Conservation (phyloP, 208 protist species). For the Trypanosoma vivax region DNA sequence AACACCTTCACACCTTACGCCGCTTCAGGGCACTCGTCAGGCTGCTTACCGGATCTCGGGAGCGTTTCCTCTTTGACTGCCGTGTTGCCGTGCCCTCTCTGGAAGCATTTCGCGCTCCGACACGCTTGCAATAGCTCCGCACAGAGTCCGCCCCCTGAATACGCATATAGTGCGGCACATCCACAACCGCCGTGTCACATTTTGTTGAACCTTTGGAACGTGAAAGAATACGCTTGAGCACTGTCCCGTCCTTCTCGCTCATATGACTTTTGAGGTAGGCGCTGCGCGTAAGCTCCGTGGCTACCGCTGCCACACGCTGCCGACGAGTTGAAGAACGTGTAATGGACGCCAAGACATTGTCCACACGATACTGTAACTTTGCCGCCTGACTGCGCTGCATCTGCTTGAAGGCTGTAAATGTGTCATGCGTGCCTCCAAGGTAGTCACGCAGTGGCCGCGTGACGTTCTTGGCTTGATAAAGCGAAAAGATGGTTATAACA, state of each 20-base stretch:
- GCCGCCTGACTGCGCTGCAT: conserved; percentile 65
- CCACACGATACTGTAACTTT: conserved; percentile 82
- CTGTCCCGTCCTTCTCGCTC: conserved; percentile 83
- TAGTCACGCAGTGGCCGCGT: conserved; percentile 52
- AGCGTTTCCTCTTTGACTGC: conserved; percentile 24
- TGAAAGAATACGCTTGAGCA: conserved; percentile 72
- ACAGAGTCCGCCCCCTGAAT: conserved; percentile 58
- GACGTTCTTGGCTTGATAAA: conserved; percentile 60
- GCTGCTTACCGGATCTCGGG: conserved; percentile 52
- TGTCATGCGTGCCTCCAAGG: conserved; percentile 35
- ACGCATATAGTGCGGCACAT: conserved; percentile 88
- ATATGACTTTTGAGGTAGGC: conserved; percentile 89
- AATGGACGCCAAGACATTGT: conserved; percentile 69
- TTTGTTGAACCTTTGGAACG: conserved; percentile 67
- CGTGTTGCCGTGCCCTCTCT: conserved; percentile 32
- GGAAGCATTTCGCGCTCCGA: conserved; percentile 50
- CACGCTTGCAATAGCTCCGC: conserved; percentile 66
- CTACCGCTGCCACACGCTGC: conserved; percentile 74
- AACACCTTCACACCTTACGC: conserved; percentile 7
- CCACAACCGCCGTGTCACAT: conserved; percentile 79
- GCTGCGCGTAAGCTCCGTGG: conserved; percentile 82
- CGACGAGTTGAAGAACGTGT: conserved; percentile 74
- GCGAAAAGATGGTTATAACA: conserved; percentile 84
- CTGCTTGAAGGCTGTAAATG: conserved; percentile 63
- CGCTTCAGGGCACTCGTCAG: conserved; percentile 40